Percentiles rank a stretch among this genome's conserved stretches.
These are phyloP conservation scores for Euphorbia lathyris DNA, from an alignment of 345 rosid species.

Conservation along the genomic window DNA sequence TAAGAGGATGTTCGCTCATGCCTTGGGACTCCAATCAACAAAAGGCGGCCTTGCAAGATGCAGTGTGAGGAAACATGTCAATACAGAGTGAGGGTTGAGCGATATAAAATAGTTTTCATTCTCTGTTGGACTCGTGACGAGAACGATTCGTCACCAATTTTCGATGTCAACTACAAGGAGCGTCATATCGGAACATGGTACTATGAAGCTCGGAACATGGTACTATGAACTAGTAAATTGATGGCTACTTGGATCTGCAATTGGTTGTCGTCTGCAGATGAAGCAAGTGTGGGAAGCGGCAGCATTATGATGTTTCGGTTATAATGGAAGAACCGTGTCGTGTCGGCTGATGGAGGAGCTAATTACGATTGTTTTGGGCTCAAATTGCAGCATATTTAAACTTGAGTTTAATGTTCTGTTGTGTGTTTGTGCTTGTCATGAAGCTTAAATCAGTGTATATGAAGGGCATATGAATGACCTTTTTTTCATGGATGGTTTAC, in stretches of 20 bases:
- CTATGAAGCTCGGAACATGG: not conserved
- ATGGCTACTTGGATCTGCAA: not conserved
- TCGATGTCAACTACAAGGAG: not conserved
- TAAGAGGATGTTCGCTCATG: slow-evolving; percentile 64
- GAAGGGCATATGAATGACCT: not conserved
- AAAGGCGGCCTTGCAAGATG: slow-evolving; percentile 33
- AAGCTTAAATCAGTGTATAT: not conserved
- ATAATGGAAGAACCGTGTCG: slow-evolving; percentile 1
- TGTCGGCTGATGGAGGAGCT: not conserved
- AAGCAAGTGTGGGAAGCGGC: not conserved
- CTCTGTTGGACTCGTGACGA: not conserved
- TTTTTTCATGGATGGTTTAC: not conserved
- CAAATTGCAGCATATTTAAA: not conserved
- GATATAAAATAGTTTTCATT: not conserved
- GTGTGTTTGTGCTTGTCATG: not conserved
- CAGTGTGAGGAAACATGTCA: slow-evolving; percentile 26
- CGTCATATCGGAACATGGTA: not conserved
- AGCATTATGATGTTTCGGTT: not conserved
- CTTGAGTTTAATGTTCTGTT: no score
- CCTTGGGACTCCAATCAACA: slow-evolving; percentile 44
- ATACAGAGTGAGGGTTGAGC: slow-evolving; percentile 11
- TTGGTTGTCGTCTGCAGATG: not conserved
- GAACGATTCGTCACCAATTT: not conserved
- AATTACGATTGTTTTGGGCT: not conserved
- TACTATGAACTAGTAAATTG: not conserved